Evolutionary conservation across 495 filamentous ascomycete genomes (phyloP), one percentile per base, ranked within the genome.

Genomic region (Pyrenula aspistea): DNA sequence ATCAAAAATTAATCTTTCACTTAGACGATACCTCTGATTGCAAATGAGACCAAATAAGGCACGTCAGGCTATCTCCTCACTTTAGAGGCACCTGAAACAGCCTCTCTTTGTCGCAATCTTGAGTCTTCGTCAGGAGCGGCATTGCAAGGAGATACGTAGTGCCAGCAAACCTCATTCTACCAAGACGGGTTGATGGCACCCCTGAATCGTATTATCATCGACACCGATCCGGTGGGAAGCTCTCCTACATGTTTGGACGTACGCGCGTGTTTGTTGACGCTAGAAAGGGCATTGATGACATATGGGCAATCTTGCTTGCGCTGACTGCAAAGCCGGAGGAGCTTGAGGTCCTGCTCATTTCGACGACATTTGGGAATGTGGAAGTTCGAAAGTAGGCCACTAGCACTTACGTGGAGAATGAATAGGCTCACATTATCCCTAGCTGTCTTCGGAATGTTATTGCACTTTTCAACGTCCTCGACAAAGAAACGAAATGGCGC

Each of bases 351-450:
- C 68, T 87, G n/a, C 73, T 99, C 58, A 83, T 99, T 36, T 95
- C 91, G 0, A 77, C 96, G 49, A 95, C 88, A 0, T 96, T 91
- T 67, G 93, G 93, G 24, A 99, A 99, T 62, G 84, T 96, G 36
- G 82, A 88, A 60, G 81, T 95, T 20, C 79, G 89, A 58, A 87
- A 80, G 85, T 86, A 68, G 25, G 62, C 53, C 22, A 21, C 15
- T 22, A 23, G 23, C 31, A 60, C 20, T 0, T 42, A 8, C 19
- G 31, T 12, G 10, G 57, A 15, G 47, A 50, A 12, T 19, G 19
- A 23, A 8, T 20, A 19, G 8, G 22, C 53, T 62, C 31, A 53
- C 24, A 10, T 0, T 49, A 22, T 20, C 1, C 48, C 19, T 60
- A 92, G 88, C 67, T 95, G 90, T 66, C 77, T 96, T 49, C 83